Evolutionary conservation across 768 basidiomycete species (phyloP).

Genomic region (Piloderma croceum): DNA sequence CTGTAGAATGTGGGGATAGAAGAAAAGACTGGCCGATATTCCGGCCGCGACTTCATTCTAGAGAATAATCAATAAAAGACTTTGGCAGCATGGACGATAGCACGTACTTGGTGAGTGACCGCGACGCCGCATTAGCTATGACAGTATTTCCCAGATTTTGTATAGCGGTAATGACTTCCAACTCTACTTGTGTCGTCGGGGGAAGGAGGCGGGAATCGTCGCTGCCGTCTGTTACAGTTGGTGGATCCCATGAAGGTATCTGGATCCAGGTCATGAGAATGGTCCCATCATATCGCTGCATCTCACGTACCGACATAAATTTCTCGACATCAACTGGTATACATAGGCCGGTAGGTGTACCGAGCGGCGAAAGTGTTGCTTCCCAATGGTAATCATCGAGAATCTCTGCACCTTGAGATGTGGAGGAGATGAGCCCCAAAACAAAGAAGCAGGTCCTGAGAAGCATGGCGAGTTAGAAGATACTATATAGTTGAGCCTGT

Average conservation of each 20-base stretch:
- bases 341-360: slow-evolving; percentile 84
- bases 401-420: slow-evolving; percentile 87
- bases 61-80: slow-evolving; percentile 3
- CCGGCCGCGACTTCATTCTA: slow-evolving; percentile 74
- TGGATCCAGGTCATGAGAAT: slow-evolving; percentile 24
- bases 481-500: not conserved
- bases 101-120: slow-evolving; percentile 74
- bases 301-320: slow-evolving; percentile 64
- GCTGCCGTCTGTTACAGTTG: slow-evolving; percentile 24
- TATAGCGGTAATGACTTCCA: slow-evolving; percentile 82
- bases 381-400: slow-evolving; percentile 93
- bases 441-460: slow-evolving; percentile 93
- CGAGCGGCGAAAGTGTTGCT: slow-evolving; percentile 80
- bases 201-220: slow-evolving; percentile 51
- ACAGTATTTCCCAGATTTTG: slow-evolving; percentile 94
- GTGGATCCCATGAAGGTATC: slow-evolving; percentile 65
- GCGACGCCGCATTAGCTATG: slow-evolving; percentile 90
- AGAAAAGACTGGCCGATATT: slow-evolving; percentile 69
- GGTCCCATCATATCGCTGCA: not conserved
- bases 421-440: slow-evolving; percentile 86
- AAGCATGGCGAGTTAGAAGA: too few species aligned
- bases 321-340: slow-evolving; percentile 79
- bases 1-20: slow-evolving; percentile 80
- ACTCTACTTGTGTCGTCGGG: slow-evolving; percentile 63
- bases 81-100: slow-evolving; percentile 1